phyloP scores from a whole-genome alignment of 2,329 filamentous ascomycete species.

The Epichloe baconii region DNA sequence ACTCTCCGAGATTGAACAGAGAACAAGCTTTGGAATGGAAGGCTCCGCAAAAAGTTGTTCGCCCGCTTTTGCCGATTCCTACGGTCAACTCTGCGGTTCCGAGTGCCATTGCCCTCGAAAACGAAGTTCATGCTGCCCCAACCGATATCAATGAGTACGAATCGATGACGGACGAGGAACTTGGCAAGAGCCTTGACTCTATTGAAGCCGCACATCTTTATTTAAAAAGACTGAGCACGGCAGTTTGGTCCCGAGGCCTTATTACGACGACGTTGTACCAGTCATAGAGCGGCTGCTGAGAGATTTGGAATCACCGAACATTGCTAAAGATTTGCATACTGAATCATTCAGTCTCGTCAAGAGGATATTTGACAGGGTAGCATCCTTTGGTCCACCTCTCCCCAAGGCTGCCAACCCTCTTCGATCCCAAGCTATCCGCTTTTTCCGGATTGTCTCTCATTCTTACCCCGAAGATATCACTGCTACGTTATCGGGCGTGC shows the following conservation, averaged over 20 bases:
- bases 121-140: background rate
- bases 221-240: background rate
- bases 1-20: background rate
- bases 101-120: background rate
- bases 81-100: background rate
- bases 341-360: constrained; percentile 7
- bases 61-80: background rate
- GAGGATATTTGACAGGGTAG: constrained; percentile 9
- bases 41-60: background rate
- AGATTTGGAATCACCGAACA: constrained; percentile 2
- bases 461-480: constrained; percentile 9
- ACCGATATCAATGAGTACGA: background rate
- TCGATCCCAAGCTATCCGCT: constrained; percentile 10
- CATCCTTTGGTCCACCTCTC: constrained; percentile 7
- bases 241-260: background rate
- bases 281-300: constrained; percentile 5
- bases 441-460: constrained; percentile 13
- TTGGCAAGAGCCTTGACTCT: background rate
- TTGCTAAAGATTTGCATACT: background rate
- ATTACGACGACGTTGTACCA: constrained; percentile 5
- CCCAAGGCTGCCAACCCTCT: constrained; percentile 4
- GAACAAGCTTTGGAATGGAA: background rate
- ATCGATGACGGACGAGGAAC: background rate
- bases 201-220: constrained; percentile 2
- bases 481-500: constrained; percentile 11